Conservation (phyloP, 179 eudicot species). For the Heliamphora ciliata region DNA sequence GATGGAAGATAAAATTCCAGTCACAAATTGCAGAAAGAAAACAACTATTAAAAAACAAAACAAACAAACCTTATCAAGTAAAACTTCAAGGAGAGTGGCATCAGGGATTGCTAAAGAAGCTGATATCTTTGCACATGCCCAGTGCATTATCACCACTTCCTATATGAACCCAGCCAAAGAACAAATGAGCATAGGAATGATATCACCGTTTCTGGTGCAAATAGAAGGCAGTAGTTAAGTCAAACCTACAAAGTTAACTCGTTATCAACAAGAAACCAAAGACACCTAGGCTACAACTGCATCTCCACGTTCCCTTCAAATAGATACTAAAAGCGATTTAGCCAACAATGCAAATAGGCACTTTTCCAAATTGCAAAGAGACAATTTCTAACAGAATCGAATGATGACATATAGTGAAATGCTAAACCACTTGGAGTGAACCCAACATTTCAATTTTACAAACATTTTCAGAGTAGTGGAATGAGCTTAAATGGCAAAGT, state of each 20-base stretch:
- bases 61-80: constrained; percentile 71
- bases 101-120: constrained; percentile 73
- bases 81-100: constrained; percentile 58
- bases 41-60: too few species aligned
- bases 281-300: not conserved
- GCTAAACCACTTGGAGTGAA: not conserved
- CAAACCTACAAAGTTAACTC: not conserved
- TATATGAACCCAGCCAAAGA: constrained; percentile 20
- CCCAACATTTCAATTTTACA: not conserved
- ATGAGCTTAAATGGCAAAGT: not conserved
- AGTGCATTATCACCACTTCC: constrained; percentile 96
- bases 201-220: not conserved
- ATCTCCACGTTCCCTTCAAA: not conserved
- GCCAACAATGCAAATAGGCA: not conserved
- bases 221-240: constrained; percentile 11
- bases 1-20: too few species aligned
- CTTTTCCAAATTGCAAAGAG: not conserved
- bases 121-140: constrained; percentile 87
- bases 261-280: constrained; percentile 5
- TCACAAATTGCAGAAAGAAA: too few species aligned
- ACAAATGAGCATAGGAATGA: not conserved
- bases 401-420: not conserved
- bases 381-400: not conserved
- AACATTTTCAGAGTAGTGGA: not conserved
- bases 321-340: not conserved